phyloP scores from a whole-genome alignment of 2,329 filamentous ascomycete genomes.

The Curvularia lunata region DNA sequence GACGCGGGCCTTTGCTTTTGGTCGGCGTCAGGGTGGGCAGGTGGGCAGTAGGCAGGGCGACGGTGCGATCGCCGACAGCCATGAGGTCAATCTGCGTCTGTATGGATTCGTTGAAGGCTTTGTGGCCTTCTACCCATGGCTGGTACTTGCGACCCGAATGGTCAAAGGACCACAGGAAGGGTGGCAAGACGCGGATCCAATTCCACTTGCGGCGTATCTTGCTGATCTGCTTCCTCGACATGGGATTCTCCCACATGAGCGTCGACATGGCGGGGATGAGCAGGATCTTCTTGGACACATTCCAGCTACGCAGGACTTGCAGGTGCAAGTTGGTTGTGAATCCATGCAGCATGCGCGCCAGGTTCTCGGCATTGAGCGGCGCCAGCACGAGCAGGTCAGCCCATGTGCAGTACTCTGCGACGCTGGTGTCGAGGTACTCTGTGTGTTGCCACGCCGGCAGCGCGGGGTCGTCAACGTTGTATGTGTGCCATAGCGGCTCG shows the following conservation, averaged over 20 bases:
- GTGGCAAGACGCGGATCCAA: conserved; percentile 82
- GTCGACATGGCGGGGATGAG: conserved; percentile 88
- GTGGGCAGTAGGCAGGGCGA: conserved; percentile 45
- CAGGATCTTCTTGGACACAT: conserved; percentile 82
- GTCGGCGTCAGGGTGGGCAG: conserved; percentile 41
- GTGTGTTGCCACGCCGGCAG: conserved; percentile 33
- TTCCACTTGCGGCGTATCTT: conserved; percentile 85
- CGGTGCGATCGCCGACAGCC: conserved; percentile 73
- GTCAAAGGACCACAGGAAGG: conserved; percentile 82
- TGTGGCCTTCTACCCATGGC: conserved; percentile 63
- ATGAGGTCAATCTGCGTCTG: conserved; percentile 79
- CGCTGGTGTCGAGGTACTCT: conserved; percentile 55
- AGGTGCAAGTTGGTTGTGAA: conserved; percentile 81
- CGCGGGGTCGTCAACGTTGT: conserved; percentile 28
- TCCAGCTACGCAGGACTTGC: conserved; percentile 84
- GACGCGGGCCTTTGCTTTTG: conserved; percentile 49
- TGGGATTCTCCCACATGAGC: conserved; percentile 87
- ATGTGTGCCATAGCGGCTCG: conserved; percentile 42
- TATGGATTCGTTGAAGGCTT: conserved; percentile 74
- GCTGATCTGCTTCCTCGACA: conserved; percentile 84
- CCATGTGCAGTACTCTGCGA: conserved; percentile 80
- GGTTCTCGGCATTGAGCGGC: conserved; percentile 81
- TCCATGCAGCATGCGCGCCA: conserved; percentile 87
- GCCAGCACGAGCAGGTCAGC: conserved; percentile 84
- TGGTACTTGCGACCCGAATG: conserved; percentile 56